Base-by-base conservation (phyloP, 108 stramenopile species). In the Cyclotella atomus region DNA sequence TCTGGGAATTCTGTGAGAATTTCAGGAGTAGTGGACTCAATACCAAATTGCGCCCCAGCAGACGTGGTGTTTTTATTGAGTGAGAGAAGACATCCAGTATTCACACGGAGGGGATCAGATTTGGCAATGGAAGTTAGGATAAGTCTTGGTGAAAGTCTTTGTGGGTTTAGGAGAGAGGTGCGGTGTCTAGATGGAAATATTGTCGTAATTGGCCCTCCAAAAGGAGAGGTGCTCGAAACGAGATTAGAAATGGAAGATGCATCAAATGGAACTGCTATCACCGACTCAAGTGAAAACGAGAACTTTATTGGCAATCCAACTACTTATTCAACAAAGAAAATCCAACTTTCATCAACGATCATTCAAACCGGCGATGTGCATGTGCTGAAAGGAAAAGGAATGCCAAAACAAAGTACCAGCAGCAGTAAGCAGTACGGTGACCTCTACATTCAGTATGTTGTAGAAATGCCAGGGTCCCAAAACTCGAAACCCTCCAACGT, bases 361-460 rank as follows among this genome's bases (percentile, higher is more conserved):
- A 56, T 93, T 29, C 82, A 82, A 70, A 80, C 82, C 14, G 91
- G 91, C 27, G 91, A 95, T 78, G 90, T 92, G 16, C 89, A 92
- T 57, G 91, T 92, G 15, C 65, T 95, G n/a, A 82, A 81, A 52
- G 93, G 93, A 64, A 46, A 86, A 55, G 93, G 93, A 17, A 92
- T 95, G 91, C 93, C 93, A 15, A 89, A 81, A 72, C 30, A 41
- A 60, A 21, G 63, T 50, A 33, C 32, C 19, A 25, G 61, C 61
- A 64, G 16, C 1, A 5, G 1, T 24, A 32, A 46, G 3, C 73
- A 85, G 20, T 88, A 75, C 70, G 93, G 93, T 25, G 91, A 95
- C 65, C 75, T 95, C 66, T 95, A 95, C 79, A 75, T 95, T 30
- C 89, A 95, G 57, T 95, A 84, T 70, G 75, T 82, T 49, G 90